Evolutionary conservation across 2,329 filamentous ascomycete species (phyloP), one percentile per base, ranked within the genome.

Genomic region (Pyrenochaeta sp.): DNA sequence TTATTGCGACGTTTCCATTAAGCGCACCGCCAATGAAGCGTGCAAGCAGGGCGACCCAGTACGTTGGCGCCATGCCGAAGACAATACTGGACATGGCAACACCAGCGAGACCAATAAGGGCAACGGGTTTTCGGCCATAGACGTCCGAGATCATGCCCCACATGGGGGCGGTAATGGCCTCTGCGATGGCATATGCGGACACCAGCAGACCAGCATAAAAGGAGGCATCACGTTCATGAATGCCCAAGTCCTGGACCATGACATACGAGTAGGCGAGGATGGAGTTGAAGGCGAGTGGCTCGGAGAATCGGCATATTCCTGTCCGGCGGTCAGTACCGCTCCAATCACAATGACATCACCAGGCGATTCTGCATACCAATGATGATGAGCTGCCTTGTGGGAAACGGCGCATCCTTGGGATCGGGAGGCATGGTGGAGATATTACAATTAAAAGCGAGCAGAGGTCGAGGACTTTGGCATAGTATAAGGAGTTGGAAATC

Each of bases 291-390:
- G 93, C 93, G 68, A 97, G 92, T 27, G 93, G 93, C 78, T 97
- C 93, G 50, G 92, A 92, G 62, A 97, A 86, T 68, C 93, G 91
- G 71, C 96, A 93, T 81, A 97, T 92, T 74, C 92, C 92, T 96
- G 66, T 37, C 42, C 51, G 52, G 49, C 27, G 44, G 61, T 69
- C 49, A 71, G 67, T 45, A 58, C 43, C 37, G 36, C 33, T 36
- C 46, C 49, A 56, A 55, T 63, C 51, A 51, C 36, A 7, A 56
- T 61, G 60, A 63, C 58, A 61, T 64, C 52, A 61, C 46, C 30
- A 31, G 11, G 45, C 23, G 14, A 21, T 30, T 23, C 41, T 29
- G 58, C 72, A 41, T 63, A 78, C 73, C 75, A 54, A 79, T 68
- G 43, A 80, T 79, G 17, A 75, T 75, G 56, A 81, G 76, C 59